Conservation (phyloP, 2,329 filamentous ascomycete species). For the Hymenoscyphus fructigenus region DNA sequence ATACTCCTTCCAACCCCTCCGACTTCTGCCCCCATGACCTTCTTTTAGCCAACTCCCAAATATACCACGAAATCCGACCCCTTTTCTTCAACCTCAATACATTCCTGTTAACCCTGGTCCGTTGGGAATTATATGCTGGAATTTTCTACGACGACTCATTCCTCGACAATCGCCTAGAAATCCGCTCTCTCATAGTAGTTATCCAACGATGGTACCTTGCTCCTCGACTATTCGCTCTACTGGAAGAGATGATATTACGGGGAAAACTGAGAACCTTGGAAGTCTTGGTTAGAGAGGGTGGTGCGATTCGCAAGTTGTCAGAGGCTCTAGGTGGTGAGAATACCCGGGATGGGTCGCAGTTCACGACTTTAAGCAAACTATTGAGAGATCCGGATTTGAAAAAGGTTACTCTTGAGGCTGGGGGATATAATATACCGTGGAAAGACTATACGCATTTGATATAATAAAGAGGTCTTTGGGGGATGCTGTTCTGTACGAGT, state of each 20-base stretch:
- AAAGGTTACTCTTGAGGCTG: background rate
- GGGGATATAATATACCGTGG: background rate
- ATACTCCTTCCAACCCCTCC: background rate
- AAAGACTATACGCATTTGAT: constrained; percentile 3
- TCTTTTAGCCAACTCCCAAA: constrained; percentile 28
- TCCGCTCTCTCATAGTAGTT: constrained; percentile 21
- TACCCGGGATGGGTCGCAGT: background rate
- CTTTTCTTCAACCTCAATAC: constrained; percentile 30
- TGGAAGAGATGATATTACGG: constrained; percentile 32
- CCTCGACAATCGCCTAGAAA: constrained; percentile 20
- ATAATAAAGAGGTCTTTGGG: too few relatives aligned
- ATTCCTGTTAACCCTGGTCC: constrained; percentile 26
- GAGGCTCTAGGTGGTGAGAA: background rate
- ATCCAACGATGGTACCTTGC: constrained; percentile 26
- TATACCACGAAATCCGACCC: constrained; percentile 31
- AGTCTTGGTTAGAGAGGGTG: constrained; percentile 12
- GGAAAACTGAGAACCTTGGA: constrained; percentile 31
- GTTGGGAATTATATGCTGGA: constrained; percentile 17
- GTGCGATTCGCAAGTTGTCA: constrained; percentile 1
- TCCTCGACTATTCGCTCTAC: constrained; percentile 24
- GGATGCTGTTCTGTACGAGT: too few relatives aligned
- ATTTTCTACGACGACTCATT: constrained; percentile 26
- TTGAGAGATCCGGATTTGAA: constrained; percentile 7
- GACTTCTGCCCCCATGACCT: constrained; percentile 25
- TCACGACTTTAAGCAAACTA: background rate